Conservation (phyloP, 306 rosid genomes). For the Quercus dentata region DNA sequence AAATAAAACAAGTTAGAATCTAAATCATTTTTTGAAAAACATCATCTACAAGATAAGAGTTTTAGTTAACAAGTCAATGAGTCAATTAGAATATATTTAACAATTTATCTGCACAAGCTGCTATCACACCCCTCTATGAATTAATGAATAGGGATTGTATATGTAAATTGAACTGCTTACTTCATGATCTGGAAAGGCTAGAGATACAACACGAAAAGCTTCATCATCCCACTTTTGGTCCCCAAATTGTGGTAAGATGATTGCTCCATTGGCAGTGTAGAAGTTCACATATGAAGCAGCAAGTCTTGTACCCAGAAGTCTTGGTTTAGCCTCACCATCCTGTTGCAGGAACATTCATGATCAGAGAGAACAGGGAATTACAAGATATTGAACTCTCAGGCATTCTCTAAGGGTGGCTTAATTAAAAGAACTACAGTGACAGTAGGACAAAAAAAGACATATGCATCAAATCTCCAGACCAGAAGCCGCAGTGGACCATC, state of each 20-base stretch:
- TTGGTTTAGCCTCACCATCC: slow-evolving; percentile 57
- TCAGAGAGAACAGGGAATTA: not conserved
- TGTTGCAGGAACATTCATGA: slow-evolving; percentile 21
- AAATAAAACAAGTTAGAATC: too few relatives aligned
- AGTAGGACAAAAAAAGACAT: not conserved
- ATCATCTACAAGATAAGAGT: too few relatives aligned
- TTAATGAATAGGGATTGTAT: not conserved
- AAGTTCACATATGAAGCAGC: slow-evolving; percentile 89
- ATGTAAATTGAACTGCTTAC: slow-evolving; percentile 34
- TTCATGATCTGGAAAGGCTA: slow-evolving; percentile 64
- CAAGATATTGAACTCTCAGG: not conserved
- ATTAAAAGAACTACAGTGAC: not conserved
- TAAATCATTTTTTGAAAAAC: too few relatives aligned
- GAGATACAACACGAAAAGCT: slow-evolving; percentile 64
- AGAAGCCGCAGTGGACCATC: slow-evolving; percentile 4
- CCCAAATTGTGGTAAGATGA: slow-evolving; percentile 82
- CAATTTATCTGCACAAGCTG: not conserved
- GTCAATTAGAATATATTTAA: too few relatives aligned
- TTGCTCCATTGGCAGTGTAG: slow-evolving; percentile 82
- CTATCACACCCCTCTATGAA: not conserved
- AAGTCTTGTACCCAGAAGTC: slow-evolving; percentile 68
- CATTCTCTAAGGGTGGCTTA: not conserved
- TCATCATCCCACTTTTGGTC: slow-evolving; percentile 82
- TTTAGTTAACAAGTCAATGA: accelerated
- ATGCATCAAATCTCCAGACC: not conserved